Evolutionary conservation across 225 moss, liverwort and hornwort genomes (phyloP), one percentile per base, ranked within the genome.

Genomic region (Anthoceros angustus): DNA sequence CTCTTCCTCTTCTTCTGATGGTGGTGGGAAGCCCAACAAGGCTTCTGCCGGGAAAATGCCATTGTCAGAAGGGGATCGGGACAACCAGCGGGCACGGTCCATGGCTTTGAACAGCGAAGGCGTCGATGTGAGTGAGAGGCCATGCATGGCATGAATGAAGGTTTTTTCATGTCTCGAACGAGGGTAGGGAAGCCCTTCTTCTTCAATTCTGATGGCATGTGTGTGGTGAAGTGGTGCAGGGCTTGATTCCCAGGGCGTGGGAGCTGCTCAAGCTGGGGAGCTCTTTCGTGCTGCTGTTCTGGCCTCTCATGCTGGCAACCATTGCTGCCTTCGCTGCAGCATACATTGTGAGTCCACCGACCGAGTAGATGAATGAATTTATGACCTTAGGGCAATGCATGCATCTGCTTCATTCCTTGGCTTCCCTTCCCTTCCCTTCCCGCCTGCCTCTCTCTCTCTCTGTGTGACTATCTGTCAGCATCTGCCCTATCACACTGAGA

Each of bases 61-160:
- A 41, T 72, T 77, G 64, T 48, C 74, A 42, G 73, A 72, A 68
- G 41, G 61, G 14, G 78, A 80, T 12, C 74, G 72, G 15, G 49
- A 76, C 18, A 85, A 95, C 18, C 94, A 95, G 69, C 69, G 87
- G 63, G 83, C 86, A 70, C 80, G 88, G 9, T 90, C 90, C 20
- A 72, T 80, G 94, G 86, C 85, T 5, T 80, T 95, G 67, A 95
- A 91, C 70, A 95, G 94, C 61, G 94, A 95, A 71, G 90, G 94
- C 12, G 75, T 95, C 6, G 94, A 95, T 69, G 82, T 82, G 76
- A 74, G 74, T 21, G 50, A 11, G 23, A 10, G 20, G n/a, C 2
- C 5, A 41, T 3, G n/a, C 16, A 39, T 21, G 43, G 15, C 41
- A 43, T 10, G 66, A 67, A 41, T 18, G 25, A 67, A 39, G 40